Evolutionary conservation across 441 rosid species (phyloP).

Genomic region (Erodium texanum): DNA sequence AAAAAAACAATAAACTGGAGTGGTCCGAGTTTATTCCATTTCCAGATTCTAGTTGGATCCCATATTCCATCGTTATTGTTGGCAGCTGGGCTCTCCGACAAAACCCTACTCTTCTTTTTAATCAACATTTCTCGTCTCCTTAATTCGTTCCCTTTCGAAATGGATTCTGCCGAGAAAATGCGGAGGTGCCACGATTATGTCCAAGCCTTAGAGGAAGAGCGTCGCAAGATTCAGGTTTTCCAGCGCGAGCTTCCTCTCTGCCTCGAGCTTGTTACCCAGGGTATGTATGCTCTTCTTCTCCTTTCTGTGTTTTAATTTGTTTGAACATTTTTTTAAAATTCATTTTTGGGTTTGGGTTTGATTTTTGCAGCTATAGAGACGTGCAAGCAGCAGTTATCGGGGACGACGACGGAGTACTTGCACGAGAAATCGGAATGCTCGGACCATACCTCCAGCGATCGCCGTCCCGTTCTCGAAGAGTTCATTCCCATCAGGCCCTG

Average conservation of each 20-base stretch:
- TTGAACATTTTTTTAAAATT: neutral
- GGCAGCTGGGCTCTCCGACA: too few species aligned
- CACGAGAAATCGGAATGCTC: conserved; percentile 50
- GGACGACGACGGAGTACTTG: conserved; percentile 31
- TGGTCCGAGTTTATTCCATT: too few species aligned
- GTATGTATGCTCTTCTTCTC: conserved; percentile 18
- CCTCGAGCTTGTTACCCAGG: conserved; percentile 77
- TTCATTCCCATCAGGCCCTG: conserved; percentile 67
- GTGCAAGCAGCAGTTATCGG: conserved; percentile 57
- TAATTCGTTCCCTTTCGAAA: too few species aligned
- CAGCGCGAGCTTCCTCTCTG: conserved; percentile 90
- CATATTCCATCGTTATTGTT: too few species aligned
- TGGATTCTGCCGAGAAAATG: too few species aligned
- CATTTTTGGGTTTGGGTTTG: conserved; percentile 6
- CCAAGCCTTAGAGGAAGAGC: conserved; percentile 68
- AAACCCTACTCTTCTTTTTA: too few species aligned
- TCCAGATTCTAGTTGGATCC: too few species aligned
- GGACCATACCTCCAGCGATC: conserved; percentile 29
- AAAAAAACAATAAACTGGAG: too few species aligned
- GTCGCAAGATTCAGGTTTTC: conserved; percentile 73
- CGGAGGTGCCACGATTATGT: conserved; percentile 41
- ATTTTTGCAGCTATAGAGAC: conserved; percentile 58
- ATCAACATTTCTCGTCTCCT: too few species aligned
- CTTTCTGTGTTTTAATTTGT: neutral
- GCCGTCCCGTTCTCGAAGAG: conserved; percentile 57